A percentile compares a stretch with the other conserved stretches of the same genome.
Evolutionary conservation across 352 stramenopile genomes (phyloP).

Genomic region (Globisporangium paddicum): DNA sequence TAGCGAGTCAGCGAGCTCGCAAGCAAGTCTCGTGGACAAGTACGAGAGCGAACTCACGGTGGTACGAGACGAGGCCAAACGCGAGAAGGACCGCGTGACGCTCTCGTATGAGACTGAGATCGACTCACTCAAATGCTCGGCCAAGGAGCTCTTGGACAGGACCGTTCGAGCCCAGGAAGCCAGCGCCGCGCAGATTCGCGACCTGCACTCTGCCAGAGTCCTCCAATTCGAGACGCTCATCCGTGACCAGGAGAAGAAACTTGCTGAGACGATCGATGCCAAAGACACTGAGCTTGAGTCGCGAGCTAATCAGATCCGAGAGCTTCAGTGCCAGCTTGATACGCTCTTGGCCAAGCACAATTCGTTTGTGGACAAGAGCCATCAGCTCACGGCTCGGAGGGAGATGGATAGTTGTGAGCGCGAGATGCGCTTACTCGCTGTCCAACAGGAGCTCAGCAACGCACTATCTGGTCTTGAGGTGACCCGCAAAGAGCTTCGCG

Average conservation of each 20-base stretch:
- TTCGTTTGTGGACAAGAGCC: constrained; percentile 14
- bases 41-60: constrained; percentile 13
- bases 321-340: constrained; percentile 20
- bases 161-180: constrained; percentile 21
- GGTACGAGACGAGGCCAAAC: constrained; percentile 9
- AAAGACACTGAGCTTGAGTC: constrained; percentile 22
- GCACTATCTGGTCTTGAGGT: constrained; percentile 21
- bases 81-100: constrained; percentile 17
- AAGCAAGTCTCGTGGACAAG: constrained; percentile 6
- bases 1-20: constrained; percentile 10
- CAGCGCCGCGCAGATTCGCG: constrained; percentile 33
- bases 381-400: constrained; percentile 24
- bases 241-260: constrained; percentile 33
- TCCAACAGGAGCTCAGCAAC: constrained; percentile 18
- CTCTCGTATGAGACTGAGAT: constrained; percentile 50
- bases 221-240: constrained; percentile 40
- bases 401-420: constrained; percentile 37
- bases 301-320: constrained; percentile 14
- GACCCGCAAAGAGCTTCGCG: constrained; percentile 22
- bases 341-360: constrained; percentile 13
- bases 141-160: not conserved
- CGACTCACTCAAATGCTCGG: constrained; percentile 23
- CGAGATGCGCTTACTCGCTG: constrained; percentile 21
- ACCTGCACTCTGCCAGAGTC: constrained; percentile 32
- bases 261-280: constrained; percentile 17